Evolutionary conservation across 805 yeast species (phyloP).

Genomic region (Candida glaebosa): DNA sequence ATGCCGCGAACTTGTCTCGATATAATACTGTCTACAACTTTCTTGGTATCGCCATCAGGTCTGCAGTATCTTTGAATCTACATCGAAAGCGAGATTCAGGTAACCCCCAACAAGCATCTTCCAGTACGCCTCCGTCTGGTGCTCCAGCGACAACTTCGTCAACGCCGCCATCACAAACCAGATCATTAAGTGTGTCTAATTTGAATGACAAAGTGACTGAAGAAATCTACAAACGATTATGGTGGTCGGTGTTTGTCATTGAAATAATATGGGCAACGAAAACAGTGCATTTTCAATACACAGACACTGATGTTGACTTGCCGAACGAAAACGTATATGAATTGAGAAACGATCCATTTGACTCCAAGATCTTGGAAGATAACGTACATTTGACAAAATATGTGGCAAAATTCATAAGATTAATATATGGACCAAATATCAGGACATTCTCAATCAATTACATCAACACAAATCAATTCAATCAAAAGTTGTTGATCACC

Average conservation of each 20-base stretch:
- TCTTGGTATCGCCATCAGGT: constrained; percentile 37
- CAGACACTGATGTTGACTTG: constrained; percentile 41
- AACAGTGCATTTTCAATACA: constrained; percentile 39
- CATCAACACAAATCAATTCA: constrained; percentile 38
- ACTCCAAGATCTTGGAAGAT: constrained; percentile 26
- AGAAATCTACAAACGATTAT: constrained; percentile 34
- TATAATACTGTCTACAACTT: constrained; percentile 37
- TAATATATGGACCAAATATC: constrained; percentile 39
- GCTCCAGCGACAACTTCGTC: neutral
- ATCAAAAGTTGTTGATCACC: constrained; percentile 29
- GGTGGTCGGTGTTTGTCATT: constrained; percentile 41
- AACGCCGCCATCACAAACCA: constrained; percentile 1
- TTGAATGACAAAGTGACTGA: constrained; percentile 1
- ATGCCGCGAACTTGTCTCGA: constrained; percentile 33
- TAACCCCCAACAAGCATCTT: neutral
- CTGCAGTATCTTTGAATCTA: constrained; percentile 34
- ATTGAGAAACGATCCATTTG: constrained; percentile 27
- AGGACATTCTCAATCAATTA: constrained; percentile 38
- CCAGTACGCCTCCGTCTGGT: neutral
- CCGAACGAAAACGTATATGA: constrained; percentile 31
- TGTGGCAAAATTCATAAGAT: constrained; percentile 30
- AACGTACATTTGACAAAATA: constrained; percentile 39
- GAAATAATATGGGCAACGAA: constrained; percentile 40
- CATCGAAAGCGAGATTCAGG: constrained; percentile 20
- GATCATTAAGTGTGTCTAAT: neutral